Conservation (phyloP, 345 rosid genomes). For the Arabidopsis arenosa region DNA sequence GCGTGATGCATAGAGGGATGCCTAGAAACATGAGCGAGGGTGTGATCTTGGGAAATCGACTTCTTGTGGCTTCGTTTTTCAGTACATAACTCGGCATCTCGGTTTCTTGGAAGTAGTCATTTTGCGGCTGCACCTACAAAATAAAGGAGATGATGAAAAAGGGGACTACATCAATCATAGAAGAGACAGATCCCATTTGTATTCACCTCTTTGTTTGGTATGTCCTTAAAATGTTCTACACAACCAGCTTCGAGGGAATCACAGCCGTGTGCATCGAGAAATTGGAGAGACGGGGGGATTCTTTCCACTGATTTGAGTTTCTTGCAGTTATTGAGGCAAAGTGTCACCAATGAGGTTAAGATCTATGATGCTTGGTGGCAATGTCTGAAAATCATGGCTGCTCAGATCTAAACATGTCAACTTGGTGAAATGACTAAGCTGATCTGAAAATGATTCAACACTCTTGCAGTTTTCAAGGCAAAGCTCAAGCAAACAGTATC, state of each 20-base stretch:
- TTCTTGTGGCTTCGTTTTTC: slow-evolving; percentile 17
- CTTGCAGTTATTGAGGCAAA: slow-evolving; percentile 13
- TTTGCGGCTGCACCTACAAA: slow-evolving; percentile 4
- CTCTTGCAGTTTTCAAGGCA: slow-evolving; percentile 24
- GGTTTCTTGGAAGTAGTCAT: neutral
- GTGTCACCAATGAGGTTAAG: slow-evolving; percentile 18
- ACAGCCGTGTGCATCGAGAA: slow-evolving; percentile 28
- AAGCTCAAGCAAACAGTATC: slow-evolving; percentile 19
- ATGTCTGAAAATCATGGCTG: slow-evolving; percentile 8
- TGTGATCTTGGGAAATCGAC: slow-evolving; percentile 1
- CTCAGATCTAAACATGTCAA: slow-evolving; percentile 20
- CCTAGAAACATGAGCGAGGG: neutral
- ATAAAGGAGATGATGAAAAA: neutral
- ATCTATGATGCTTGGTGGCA: slow-evolving; percentile 25
- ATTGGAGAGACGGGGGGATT: neutral
- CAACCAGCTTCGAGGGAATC: slow-evolving; percentile 18
- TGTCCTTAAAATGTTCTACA: neutral
- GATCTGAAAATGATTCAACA: slow-evolving; percentile 13
- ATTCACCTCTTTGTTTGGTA: slow-evolving; percentile 5
- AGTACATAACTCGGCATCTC: slow-evolving; percentile 1
- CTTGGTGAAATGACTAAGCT: slow-evolving; percentile 17
- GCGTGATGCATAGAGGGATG: neutral
- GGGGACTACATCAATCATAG: neutral
- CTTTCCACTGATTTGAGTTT: slow-evolving; percentile 13
- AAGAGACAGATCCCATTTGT: neutral